phyloP scores from a whole-genome alignment of 164 flowering plant genomes.

The Chimonanthus praecox region DNA sequence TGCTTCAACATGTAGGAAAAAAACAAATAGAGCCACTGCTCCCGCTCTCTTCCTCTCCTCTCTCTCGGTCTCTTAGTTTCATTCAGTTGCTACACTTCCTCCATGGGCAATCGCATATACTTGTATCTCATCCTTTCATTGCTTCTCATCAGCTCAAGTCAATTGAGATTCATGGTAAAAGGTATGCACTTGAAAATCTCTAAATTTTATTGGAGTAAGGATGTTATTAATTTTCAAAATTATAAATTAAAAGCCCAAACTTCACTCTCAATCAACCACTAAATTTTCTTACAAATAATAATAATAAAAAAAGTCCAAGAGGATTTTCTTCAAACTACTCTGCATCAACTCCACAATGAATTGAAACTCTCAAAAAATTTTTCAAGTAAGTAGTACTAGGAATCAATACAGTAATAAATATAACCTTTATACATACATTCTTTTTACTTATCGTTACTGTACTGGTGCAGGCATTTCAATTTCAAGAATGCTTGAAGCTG shows the following conservation, averaged over 20 bases:
- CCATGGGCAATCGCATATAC: conserved; percentile 14
- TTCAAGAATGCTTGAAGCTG: conserved; percentile 1
- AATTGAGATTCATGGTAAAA: conserved; percentile 33
- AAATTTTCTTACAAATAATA: no score
- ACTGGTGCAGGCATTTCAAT: neutral
- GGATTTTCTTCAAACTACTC: no score
- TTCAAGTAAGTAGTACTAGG: no score
- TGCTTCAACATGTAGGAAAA: neutral
- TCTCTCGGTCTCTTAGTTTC: neutral
- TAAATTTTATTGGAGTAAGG: neutral
- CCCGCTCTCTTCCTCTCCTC: neutral
- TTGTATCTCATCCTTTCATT: conserved; percentile 27
- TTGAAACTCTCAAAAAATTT: no score
- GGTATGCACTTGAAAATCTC: conserved; percentile 27
- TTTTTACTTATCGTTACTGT: neutral
- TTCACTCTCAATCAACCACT: neutral
- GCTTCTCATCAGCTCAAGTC: conserved; percentile 32
- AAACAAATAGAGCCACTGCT: neutral
- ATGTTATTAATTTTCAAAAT: no score
- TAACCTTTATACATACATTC: no score
- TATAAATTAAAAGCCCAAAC: neutral
- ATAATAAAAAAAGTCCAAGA: no score
- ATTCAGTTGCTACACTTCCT: conserved; percentile 7
- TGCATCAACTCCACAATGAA: no score
- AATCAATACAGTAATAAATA: no score